phyloP scores from a whole-genome alignment of 805 yeast species.

The Sungouiella blattae region DNA sequence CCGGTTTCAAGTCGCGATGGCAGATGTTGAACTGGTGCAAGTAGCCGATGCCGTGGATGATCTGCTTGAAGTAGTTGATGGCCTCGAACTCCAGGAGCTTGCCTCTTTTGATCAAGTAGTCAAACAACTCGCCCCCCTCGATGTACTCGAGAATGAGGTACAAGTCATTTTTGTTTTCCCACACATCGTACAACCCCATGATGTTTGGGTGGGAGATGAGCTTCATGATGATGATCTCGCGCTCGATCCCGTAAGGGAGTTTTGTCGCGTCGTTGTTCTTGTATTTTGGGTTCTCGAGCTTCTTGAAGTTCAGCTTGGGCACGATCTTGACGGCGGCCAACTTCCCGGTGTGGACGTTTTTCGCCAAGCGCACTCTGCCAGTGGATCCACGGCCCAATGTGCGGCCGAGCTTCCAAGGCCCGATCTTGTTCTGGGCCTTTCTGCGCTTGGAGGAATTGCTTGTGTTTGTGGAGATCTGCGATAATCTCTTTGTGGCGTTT shows the following conservation, averaged over 20 bases:
- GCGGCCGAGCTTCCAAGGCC: constrained; percentile 96
- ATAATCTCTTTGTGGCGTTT: constrained; percentile 46
- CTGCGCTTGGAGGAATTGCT: constrained; percentile 41
- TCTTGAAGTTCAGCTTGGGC: constrained; percentile 71
- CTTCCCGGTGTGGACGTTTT: constrained; percentile 78
- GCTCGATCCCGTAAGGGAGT: constrained; percentile 78
- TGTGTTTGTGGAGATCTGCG: constrained; percentile 46
- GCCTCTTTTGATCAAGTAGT: constrained; percentile 84
- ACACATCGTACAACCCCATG: constrained; percentile 75
- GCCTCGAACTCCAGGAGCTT: constrained; percentile 88
- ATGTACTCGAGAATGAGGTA: constrained; percentile 92
- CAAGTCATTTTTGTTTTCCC: constrained; percentile 80
- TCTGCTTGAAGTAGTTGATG: constrained; percentile 81
- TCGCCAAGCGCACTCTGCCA: constrained; percentile 90
- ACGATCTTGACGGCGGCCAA: constrained; percentile 96
- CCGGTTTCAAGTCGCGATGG: constrained; percentile 85
- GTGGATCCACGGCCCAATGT: constrained; percentile 97
- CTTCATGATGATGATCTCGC: constrained; percentile 85
- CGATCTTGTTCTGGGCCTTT: constrained; percentile 58
- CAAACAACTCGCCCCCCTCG: constrained; percentile 96
- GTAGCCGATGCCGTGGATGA: constrained; percentile 76
- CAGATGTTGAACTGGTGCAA: constrained; percentile 85
- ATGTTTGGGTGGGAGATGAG: constrained; percentile 74
- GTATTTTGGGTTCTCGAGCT: constrained; percentile 44
- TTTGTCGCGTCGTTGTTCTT: constrained; percentile 44